Evolutionary conservation across 192 early-diverging fungal species (phyloP).

Genomic region (Tieghemiomyces parasiticus): DNA sequence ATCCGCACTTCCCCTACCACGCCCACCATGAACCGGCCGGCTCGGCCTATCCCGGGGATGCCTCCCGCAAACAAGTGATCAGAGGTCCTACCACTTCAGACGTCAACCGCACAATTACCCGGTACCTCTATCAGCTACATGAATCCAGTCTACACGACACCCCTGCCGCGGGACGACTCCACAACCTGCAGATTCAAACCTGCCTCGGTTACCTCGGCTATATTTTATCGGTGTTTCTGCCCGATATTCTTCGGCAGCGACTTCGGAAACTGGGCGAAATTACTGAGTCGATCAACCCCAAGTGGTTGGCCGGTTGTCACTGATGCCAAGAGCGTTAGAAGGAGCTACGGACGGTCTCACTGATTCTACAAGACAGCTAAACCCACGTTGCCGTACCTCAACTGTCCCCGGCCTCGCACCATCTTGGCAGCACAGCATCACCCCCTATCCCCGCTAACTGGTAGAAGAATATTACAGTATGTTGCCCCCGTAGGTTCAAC

Average conservation of each 20-base stretch:
- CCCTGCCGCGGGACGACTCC: neutral
- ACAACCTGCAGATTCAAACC: neutral
- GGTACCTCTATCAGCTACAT: neutral
- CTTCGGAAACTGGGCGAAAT: neutral
- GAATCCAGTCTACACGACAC: neutral
- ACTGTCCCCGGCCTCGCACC: too few relatives aligned
- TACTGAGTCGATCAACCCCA: neutral
- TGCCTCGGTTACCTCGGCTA: neutral
- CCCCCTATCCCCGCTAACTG: too few relatives aligned
- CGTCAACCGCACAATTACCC: neutral
- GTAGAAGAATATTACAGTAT: too few relatives aligned
- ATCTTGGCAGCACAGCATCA: too few relatives aligned
- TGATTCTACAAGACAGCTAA: too few relatives aligned
- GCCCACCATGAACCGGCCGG: neutral
- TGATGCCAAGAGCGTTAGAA: too few relatives aligned
- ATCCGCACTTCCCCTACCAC: neutral
- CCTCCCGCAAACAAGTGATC: too few relatives aligned
- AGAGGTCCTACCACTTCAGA: neutral
- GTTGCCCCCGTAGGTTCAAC: too few relatives aligned
- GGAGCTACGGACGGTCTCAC: too few relatives aligned
- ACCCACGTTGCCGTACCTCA: too few relatives aligned
- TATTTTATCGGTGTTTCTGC: neutral
- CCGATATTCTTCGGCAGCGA: neutral
- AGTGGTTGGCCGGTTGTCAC: neutral
- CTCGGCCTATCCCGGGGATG: neutral